These are phyloP conservation scores for Neofusicoccum cordaticola DNA, from an alignment of 2,329 filamentous ascomycete species.

Conservation along the genomic window DNA sequence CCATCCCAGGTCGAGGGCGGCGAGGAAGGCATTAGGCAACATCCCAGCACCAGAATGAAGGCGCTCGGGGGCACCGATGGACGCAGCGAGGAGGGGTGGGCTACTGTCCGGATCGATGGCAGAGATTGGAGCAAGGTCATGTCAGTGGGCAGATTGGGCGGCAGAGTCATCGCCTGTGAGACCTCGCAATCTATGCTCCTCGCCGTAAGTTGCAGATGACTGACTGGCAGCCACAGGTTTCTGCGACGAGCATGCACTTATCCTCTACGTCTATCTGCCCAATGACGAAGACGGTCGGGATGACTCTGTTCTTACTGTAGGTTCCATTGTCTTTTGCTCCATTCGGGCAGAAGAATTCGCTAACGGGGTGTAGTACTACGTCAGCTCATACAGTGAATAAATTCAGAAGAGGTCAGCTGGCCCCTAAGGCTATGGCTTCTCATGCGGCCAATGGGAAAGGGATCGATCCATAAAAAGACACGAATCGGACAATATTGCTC, in stretches of 20 bases:
- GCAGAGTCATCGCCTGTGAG: constrained; percentile 85
- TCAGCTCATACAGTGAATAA: constrained; percentile 54
- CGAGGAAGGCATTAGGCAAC: constrained; percentile 66
- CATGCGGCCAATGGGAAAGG: neutral
- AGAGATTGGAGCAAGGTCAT: constrained; percentile 94
- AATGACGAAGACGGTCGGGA: constrained; percentile 67
- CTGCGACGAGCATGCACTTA: constrained; percentile 73
- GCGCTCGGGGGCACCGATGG: constrained; percentile 54
- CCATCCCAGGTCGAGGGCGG: constrained; percentile 67
- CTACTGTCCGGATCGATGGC: constrained; percentile 85
- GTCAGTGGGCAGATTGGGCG: constrained; percentile 84
- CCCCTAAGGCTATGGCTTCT: neutral
- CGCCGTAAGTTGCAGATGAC: neutral
- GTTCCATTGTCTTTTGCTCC: constrained; percentile 10
- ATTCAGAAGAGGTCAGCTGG: constrained; percentile 6
- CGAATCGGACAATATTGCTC: constrained; percentile 13
- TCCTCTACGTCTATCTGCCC: constrained; percentile 78
- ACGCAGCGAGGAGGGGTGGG: constrained; percentile 79
- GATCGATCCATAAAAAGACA: constrained; percentile 8
- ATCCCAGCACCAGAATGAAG: constrained; percentile 78
- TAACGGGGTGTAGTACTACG: constrained; percentile 50
- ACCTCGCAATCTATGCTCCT: constrained; percentile 18
- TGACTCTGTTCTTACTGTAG: constrained; percentile 73
- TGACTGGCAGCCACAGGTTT: constrained; percentile 50
- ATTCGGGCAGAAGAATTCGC: neutral